Evolutionary conservation across 305 asterid species (phyloP).

Genomic region (Solanum chacoense): DNA sequence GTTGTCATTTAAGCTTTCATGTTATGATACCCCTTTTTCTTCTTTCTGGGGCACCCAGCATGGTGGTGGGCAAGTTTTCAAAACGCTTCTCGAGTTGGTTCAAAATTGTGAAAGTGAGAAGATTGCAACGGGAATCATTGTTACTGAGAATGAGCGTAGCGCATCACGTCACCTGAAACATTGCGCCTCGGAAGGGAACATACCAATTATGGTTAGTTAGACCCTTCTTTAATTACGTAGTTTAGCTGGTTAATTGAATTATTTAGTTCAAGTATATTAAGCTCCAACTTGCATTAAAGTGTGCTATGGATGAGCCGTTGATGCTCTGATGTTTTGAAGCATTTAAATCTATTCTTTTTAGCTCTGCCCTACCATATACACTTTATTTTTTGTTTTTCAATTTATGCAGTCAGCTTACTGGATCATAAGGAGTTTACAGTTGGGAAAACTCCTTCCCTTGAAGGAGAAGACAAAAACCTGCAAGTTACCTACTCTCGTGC

Average conservation of each 20-base stretch:
- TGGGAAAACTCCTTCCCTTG: constrained; percentile 46
- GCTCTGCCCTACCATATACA: neutral
- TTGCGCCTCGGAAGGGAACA: constrained; percentile 55
- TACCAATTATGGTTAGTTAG: constrained; percentile 46
- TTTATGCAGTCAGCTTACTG: constrained; percentile 57
- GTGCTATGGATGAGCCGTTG: neutral
- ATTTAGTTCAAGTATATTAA: neutral
- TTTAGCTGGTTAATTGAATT: neutral
- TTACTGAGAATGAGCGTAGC: constrained; percentile 40
- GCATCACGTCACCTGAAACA: constrained; percentile 73
- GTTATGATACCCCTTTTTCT: constrained; percentile 1
- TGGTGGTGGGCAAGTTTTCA: constrained; percentile 76
- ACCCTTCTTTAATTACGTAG: neutral
- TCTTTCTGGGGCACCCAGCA: constrained; percentile 32
- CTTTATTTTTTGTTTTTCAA: neutral
- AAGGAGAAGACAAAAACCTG: constrained; percentile 27
- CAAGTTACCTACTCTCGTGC: constrained; percentile 18
- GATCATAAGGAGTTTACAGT: constrained; percentile 63
- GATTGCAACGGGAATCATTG: constrained; percentile 41
- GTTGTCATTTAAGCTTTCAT: neutral
- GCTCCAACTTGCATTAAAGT: neutral
- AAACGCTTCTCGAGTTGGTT: constrained; percentile 47
- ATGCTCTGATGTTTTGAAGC: neutral
- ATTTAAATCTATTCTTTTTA: neutral
- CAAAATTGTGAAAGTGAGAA: constrained; percentile 46